Percentiles rank a stretch among this genome's conserved stretches.
These are phyloP conservation scores for Candida coleopterorum DNA, from an alignment of 805 yeast species.

Conservation along the genomic window DNA sequence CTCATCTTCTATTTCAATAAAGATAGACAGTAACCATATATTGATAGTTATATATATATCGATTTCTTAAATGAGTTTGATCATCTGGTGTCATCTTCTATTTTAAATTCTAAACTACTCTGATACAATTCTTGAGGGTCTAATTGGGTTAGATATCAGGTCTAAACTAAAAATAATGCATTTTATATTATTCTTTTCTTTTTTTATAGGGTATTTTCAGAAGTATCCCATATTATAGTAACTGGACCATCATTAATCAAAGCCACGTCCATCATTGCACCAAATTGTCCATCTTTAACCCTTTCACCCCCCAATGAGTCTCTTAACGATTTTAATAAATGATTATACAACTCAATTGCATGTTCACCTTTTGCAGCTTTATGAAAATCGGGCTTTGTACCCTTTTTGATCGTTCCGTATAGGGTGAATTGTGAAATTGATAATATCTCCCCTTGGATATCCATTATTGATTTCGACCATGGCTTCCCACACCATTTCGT, in stretches of 20 bases:
- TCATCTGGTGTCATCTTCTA: no score
- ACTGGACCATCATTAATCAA: conserved; percentile 92
- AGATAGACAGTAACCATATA: no score
- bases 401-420: conserved; percentile 80
- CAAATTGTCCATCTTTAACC: conserved; percentile 86
- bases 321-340: conserved; percentile 46
- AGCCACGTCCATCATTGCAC: conserved; percentile 95
- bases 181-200: no score
- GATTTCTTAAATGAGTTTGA: conserved; percentile 27
- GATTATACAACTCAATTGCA: conserved; percentile 49
- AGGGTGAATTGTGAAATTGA: conserved; percentile 93
- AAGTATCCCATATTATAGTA: conserved; percentile 77
- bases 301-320: conserved; percentile 46
- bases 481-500: conserved; percentile 51
- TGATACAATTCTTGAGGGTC: no score
- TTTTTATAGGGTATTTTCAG: conserved; percentile 10
- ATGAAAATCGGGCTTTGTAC: conserved; percentile 94
- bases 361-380: conserved; percentile 76
- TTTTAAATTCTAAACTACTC: no score
- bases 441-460: conserved; percentile 65
- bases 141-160: conserved; percentile 55
- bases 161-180: conserved; percentile 34
- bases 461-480: conserved; percentile 67
- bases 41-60: no score
- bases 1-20: no score